Conservation (phyloP, 176 grass and related monocot species). For the Microstegium vimineum region DNA sequence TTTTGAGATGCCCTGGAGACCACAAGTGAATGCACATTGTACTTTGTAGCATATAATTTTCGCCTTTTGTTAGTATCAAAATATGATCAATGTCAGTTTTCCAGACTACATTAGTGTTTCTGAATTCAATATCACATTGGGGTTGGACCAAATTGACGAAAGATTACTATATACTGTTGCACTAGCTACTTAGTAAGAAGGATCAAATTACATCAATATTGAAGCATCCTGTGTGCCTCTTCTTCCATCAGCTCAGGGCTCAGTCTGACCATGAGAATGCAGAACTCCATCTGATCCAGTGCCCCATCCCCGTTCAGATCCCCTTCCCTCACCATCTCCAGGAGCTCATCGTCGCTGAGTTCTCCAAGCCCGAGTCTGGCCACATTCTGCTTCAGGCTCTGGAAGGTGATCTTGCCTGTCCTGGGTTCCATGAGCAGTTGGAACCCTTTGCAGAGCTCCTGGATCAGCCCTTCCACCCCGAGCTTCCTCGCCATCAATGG, state of each 20-base stretch:
- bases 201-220: slow-evolving; percentile 14
- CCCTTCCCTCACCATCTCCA: slow-evolving; percentile 71
- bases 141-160: not conserved
- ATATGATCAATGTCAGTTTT: not conserved
- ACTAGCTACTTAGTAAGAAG: not conserved
- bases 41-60: not conserved
- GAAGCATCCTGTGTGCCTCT: slow-evolving; percentile 22
- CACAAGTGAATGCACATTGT: not conserved
- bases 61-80: not conserved
- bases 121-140: not conserved
- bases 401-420: slow-evolving; percentile 64
- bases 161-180: slow-evolving; percentile 4
- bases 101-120: not conserved
- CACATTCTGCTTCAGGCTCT: slow-evolving; percentile 68
- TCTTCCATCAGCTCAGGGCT: slow-evolving; percentile 78
- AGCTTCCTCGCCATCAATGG: slow-evolving; percentile 76
- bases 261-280: slow-evolving; percentile 79
- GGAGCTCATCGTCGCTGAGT: slow-evolving; percentile 49
- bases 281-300: slow-evolving; percentile 87
- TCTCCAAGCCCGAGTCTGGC: slow-evolving; percentile 48
- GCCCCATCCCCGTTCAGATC: slow-evolving; percentile 67
- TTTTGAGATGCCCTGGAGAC: not conserved
- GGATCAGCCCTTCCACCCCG: slow-evolving; percentile 64
- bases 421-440: slow-evolving; percentile 70
- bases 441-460: slow-evolving; percentile 96